Evolutionary conservation across 106 monocot genomes (phyloP), one percentile per base, ranked within the genome.

Genomic region (Dioscorea dumetorum): DNA sequence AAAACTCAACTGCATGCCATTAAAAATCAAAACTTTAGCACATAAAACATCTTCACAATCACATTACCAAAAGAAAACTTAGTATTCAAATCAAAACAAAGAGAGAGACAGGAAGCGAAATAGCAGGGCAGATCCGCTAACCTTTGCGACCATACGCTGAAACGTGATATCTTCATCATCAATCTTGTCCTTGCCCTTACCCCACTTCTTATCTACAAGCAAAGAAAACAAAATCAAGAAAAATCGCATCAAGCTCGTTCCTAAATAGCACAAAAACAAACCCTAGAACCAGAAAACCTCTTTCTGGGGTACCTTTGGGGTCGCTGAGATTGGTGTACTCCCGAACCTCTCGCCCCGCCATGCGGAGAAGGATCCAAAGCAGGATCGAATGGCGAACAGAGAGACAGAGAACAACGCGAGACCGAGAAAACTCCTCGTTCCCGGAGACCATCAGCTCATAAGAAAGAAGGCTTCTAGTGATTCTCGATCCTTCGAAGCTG

Each of bases 321-420:
- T 88, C 87, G 73, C 71, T 88, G 75, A 88, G 87, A 73, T 88
- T 88, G 74, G 87, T 88, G 75, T 88, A 88, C 50, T 88, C 88
- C 23, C 84, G 84, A 48, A 88, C 88, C 67, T 88, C 88, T 66
- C 84, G 68, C 64, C 88, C 88, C 12, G 84, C 73, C 88, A 88
- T 88, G 10, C 61, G 12, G 15, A 19, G 54, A 3, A 41, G 41
- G 41, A 41, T 41, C 6, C 3, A 41, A 41, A 41, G 41, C 41
- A 41, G 28, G 28, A 28, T 28, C 28, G 28, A 28, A 28, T 28
- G 28, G 28, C 28, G 28, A 28, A 28, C 28, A 28, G 28, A 41
- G 41, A 41, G 10, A 41, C 41, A 41, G 28, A 41, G 41, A 41
- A 41, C 9, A 41, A 41, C 28, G 41, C 41, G 41, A 41, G 41